These are phyloP conservation scores for Aegilops bicornis DNA, from an alignment of 176 grass and related monocot genomes.

Conservation along the genomic window DNA sequence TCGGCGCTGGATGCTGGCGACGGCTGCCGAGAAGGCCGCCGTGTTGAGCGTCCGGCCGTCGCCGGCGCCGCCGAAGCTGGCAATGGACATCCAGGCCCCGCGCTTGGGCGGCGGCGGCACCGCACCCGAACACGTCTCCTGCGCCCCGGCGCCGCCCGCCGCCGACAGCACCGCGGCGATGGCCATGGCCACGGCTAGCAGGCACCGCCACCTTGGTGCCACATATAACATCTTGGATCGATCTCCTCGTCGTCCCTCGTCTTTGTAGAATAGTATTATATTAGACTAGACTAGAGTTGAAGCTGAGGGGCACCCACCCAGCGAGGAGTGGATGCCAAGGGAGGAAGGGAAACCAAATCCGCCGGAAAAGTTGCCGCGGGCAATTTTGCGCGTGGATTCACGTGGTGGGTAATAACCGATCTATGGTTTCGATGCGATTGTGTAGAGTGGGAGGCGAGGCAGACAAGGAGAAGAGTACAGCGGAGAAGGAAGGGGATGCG, in stretches of 20 bases:
- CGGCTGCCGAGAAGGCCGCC: constrained; percentile 49
- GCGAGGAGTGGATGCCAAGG: background rate
- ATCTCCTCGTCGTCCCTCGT: background rate
- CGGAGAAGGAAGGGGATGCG: background rate
- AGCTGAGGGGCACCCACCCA: background rate
- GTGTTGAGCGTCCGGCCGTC: constrained; percentile 66
- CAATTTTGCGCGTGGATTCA: constrained; percentile 43
- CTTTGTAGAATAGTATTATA: background rate
- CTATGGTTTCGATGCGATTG: background rate
- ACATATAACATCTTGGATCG: background rate
- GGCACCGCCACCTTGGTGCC: background rate
- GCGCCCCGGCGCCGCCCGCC: constrained; percentile 5
- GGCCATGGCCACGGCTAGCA: background rate
- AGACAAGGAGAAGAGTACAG: constrained; percentile 7
- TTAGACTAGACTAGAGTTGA: background rate
- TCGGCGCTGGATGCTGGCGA: constrained; percentile 42
- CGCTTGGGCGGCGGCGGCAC: constrained; percentile 46
- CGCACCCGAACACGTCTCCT: constrained; percentile 56
- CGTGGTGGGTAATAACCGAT: constrained; percentile 17
- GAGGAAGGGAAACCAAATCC: background rate
- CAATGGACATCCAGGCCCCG: constrained; percentile 61
- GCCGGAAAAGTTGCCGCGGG: background rate
- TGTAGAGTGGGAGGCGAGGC: no score
- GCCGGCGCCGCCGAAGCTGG: constrained; percentile 65
- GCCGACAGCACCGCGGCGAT: background rate